Conservation (phyloP, 2,329 filamentous ascomycete genomes). For the Aspergillus tubingensis region DNA sequence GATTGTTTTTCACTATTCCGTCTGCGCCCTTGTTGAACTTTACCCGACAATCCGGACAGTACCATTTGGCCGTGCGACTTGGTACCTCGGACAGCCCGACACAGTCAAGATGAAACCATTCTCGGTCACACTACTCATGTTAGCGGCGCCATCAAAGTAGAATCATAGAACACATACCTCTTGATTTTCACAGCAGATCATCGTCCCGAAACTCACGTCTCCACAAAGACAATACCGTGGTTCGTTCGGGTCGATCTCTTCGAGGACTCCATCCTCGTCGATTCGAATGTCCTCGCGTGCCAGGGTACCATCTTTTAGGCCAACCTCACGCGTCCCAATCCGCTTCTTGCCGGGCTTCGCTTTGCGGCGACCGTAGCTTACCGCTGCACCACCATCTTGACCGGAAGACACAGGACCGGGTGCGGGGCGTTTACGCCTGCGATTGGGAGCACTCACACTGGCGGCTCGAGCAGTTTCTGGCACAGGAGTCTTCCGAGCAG, state of each 20-base stretch:
- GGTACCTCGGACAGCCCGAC: constrained; percentile 61
- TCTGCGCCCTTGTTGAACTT: constrained; percentile 48
- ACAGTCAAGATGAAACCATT: constrained; percentile 68
- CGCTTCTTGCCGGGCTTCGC: constrained; percentile 52
- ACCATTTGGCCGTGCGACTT: constrained; percentile 65
- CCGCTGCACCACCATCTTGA: constrained; percentile 61
- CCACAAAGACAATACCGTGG: constrained; percentile 65
- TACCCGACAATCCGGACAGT: constrained; percentile 63
- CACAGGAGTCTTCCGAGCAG: constrained; percentile 41
- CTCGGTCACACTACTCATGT: constrained; percentile 57
- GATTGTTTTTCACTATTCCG: constrained; percentile 41
- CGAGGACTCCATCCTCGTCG: constrained; percentile 51
- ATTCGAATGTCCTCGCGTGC: constrained; percentile 42
- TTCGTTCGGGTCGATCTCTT: constrained; percentile 62
- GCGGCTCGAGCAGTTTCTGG: constrained; percentile 45
- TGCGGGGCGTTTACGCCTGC: constrained; percentile 60
- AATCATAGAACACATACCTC: constrained; percentile 45
- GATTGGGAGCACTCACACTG: constrained; percentile 34
- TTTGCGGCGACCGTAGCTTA: constrained; percentile 62
- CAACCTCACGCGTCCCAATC: constrained; percentile 43
- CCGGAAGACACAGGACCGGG: constrained; percentile 61
- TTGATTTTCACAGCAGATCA: constrained; percentile 67
- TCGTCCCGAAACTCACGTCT: constrained; percentile 64
- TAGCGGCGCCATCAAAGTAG: constrained; percentile 15
- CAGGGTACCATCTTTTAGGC: constrained; percentile 24